Conservation (phyloP, 768 basidiomycete species). For the Suillus alpinus region DNA sequence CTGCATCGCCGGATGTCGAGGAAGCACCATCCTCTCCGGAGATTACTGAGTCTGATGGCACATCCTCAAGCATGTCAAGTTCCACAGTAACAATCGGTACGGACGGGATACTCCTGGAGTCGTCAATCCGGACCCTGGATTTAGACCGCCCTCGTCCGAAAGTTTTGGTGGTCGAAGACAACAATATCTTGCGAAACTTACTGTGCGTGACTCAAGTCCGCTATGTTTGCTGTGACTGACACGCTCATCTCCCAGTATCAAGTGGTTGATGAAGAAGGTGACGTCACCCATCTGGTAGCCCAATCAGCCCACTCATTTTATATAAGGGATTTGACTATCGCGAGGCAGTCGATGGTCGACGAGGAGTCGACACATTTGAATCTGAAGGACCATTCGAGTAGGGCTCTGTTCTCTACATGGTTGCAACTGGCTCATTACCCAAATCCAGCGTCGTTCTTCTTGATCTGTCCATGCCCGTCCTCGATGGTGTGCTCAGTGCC, state of each 20-base stretch:
- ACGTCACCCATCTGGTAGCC: background rate
- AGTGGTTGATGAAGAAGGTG: conserved; percentile 65
- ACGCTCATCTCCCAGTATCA: conserved; percentile 36
- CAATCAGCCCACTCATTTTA: conserved; percentile 1
- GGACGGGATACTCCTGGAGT: conserved; percentile 67
- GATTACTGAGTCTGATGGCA: conserved; percentile 13
- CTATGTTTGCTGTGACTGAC: conserved; percentile 9
- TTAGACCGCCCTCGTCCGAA: conserved; percentile 45
- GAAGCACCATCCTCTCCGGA: conserved; percentile 24
- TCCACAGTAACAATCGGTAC: conserved; percentile 54
- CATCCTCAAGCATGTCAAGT: conserved; percentile 16
- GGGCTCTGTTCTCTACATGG: conserved; percentile 25
- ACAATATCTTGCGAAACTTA: conserved; percentile 77
- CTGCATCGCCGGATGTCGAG: conserved; percentile 24
- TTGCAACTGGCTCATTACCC: conserved; percentile 5
- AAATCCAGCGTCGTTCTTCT: conserved; percentile 70
- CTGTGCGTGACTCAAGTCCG: conserved; percentile 50
- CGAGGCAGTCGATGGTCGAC: conserved; percentile 81
- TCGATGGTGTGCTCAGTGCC: conserved; percentile 62
- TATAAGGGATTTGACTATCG: conserved; percentile 66
- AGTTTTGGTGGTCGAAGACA: conserved; percentile 89
- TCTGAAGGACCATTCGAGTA: conserved; percentile 84
- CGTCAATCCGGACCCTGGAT: conserved; percentile 55
- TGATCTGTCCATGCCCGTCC: conserved; percentile 91
- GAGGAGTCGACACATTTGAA: conserved; percentile 76